Conservation (phyloP, 2,329 filamentous ascomycete genomes). For the Furcasterigmium sp. region DNA sequence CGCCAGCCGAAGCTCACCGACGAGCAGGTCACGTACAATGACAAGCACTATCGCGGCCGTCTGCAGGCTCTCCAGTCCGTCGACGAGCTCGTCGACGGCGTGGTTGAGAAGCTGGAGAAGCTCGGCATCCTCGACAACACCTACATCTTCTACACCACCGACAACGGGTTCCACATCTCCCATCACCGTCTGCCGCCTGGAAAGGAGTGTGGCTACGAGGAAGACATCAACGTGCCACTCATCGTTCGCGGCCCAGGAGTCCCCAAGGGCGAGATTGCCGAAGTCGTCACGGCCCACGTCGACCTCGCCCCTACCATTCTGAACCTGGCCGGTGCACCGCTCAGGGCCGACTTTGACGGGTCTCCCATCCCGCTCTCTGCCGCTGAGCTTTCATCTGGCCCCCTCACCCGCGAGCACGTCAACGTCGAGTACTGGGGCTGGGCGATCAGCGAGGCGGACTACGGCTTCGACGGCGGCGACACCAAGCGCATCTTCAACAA, state of each 20-base stretch:
- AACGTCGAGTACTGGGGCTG: constrained; percentile 49
- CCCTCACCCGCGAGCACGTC: constrained; percentile 36
- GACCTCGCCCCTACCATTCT: constrained; percentile 53
- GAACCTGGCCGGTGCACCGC: constrained; percentile 23
- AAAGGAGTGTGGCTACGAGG: constrained; percentile 45
- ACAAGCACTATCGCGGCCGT: constrained; percentile 33
- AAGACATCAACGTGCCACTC: constrained; percentile 46
- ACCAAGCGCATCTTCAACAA: constrained; percentile 30
- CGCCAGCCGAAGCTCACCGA: constrained; percentile 26
- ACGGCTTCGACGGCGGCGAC: constrained; percentile 13
- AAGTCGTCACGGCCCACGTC: constrained; percentile 42
- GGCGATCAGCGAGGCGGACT: constrained; percentile 22
- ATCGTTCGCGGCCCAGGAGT: constrained; percentile 45
- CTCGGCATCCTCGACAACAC: constrained; percentile 31
- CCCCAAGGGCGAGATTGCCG: constrained; percentile 24
- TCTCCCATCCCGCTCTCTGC: constrained; percentile 33
- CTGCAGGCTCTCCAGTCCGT: constrained; percentile 38
- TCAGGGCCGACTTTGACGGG: constrained; percentile 46
- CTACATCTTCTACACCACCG: constrained; percentile 46
- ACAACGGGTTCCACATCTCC: constrained; percentile 50
- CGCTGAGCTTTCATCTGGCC: constrained; percentile 12
- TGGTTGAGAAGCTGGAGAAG: constrained; percentile 27
- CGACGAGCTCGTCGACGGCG: constrained; percentile 36
- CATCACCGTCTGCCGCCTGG: constrained; percentile 47
- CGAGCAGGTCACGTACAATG: constrained; percentile 25